These are phyloP conservation scores for Solanum hybrid DNA, from an alignment of 305 asterid species.

Conservation along the genomic window DNA sequence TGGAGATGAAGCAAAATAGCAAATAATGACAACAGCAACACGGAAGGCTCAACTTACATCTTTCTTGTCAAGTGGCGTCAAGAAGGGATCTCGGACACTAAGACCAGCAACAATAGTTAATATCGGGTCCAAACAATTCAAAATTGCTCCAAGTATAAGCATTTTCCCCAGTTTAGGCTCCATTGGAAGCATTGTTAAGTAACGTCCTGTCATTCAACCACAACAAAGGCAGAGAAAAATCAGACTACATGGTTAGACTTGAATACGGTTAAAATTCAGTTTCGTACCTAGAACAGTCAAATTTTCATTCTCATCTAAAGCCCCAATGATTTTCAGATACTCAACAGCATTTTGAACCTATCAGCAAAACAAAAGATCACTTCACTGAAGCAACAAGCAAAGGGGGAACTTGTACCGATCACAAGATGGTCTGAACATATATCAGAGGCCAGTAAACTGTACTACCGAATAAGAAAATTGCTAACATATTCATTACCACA, in stretches of 20 bases:
- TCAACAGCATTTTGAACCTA: slow-evolving; percentile 94
- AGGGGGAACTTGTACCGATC: not conserved
- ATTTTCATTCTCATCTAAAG: slow-evolving; percentile 81
- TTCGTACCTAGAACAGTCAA: slow-evolving; percentile 76
- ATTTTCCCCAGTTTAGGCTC: slow-evolving; percentile 98
- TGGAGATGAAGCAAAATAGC: slow-evolving; percentile 2
- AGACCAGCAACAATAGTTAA: slow-evolving; percentile 84
- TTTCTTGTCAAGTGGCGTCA: slow-evolving; percentile 83
- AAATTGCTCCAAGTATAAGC: slow-evolving; percentile 80
- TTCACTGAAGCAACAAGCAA: slow-evolving; percentile 2
- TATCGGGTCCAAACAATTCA: slow-evolving; percentile 90
- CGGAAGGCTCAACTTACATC: slow-evolving; percentile 52
- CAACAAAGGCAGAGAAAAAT: slow-evolving; percentile 12
- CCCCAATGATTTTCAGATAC: slow-evolving; percentile 81
- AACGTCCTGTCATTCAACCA: slow-evolving; percentile 53
- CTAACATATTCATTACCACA: slow-evolving; percentile 3
- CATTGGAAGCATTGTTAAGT: slow-evolving; percentile 92
- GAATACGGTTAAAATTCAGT: not conserved
- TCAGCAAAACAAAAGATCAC: slow-evolving; percentile 6
- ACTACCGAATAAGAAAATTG: slow-evolving; percentile 1
- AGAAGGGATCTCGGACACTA: slow-evolving; percentile 89
- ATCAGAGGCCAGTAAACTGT: slow-evolving; percentile 5
- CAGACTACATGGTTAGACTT: slow-evolving; percentile 8
- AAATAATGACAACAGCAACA: not conserved
- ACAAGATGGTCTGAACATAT: slow-evolving; percentile 1